Percentiles rank a stretch among this genome's conserved stretches.
Conservation (phyloP, 2,329 filamentous ascomycete species). For the Pestalotiopsis sp. region DNA sequence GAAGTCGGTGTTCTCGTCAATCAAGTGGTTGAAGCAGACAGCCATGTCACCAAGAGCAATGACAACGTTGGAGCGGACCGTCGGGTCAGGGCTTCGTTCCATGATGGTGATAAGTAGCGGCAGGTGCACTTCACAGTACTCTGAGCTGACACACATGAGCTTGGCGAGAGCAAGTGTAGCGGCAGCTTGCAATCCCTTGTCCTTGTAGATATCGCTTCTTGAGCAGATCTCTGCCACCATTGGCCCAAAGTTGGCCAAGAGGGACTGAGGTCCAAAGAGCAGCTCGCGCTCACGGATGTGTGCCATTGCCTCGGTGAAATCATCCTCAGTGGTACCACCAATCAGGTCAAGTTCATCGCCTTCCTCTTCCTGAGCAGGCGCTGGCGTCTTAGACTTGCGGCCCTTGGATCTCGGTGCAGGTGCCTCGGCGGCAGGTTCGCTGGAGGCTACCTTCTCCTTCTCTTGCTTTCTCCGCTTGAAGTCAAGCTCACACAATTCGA, state of each 20-base stretch:
- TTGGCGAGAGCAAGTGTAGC: constrained; percentile 95
- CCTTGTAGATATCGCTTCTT: constrained; percentile 89
- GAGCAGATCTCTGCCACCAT: constrained; percentile 91
- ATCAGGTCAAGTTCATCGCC: constrained; percentile 94
- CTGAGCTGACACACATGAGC: constrained; percentile 95
- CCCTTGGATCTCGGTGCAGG: constrained; percentile 23
- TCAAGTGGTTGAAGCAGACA: constrained; percentile 98
- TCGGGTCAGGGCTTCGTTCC: constrained; percentile 88
- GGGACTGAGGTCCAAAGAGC: constrained; percentile 74
- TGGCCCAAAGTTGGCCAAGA: constrained; percentile 88
- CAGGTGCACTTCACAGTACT: constrained; percentile 93
- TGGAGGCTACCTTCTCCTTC: constrained; percentile 66
- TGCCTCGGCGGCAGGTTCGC: constrained; percentile 40
- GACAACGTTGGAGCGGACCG: constrained; percentile 92
- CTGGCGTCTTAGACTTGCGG: constrained; percentile 28
- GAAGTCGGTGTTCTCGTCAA: constrained; percentile 99
- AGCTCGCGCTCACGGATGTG: constrained; percentile 84
- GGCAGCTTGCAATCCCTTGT: constrained; percentile 87
- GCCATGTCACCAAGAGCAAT: constrained; percentile 98
- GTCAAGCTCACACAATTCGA: constrained; percentile 95
- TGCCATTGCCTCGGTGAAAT: constrained; percentile 84
- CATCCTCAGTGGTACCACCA: constrained; percentile 91
- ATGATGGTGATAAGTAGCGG: constrained; percentile 96
- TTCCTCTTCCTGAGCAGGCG: constrained; percentile 57
- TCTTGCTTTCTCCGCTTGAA: constrained; percentile 96